A percentile compares a stretch with the other conserved stretches of the same genome.
Conservation (phyloP, 2,329 filamentous ascomycete species). For the Fusarium equiseti region DNA sequence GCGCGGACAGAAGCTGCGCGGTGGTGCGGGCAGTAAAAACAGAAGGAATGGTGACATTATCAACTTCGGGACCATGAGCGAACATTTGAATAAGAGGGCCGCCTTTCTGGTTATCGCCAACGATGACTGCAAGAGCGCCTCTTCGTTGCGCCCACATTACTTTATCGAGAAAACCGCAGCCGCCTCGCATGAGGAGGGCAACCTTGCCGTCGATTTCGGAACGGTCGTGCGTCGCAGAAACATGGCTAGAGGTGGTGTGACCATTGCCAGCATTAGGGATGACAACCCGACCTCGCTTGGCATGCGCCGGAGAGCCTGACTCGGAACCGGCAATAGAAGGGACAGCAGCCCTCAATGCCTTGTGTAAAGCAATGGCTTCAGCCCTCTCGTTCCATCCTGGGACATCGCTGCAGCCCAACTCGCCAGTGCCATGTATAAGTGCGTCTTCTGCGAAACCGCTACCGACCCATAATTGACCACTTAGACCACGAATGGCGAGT, state of each 20-base stretch:
- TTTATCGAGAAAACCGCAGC: constrained; percentile 96
- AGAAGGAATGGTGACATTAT: constrained; percentile 92
- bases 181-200: constrained; percentile 89
- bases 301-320: constrained; percentile 38
- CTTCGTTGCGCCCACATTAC: constrained; percentile 96
- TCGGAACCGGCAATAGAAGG: constrained; percentile 38
- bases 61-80: constrained; percentile 89
- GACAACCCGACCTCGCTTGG: constrained; percentile 51
- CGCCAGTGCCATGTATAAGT: constrained; percentile 75
- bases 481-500: constrained; percentile 80
- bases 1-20: constrained; percentile 88
- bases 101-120: constrained; percentile 91
- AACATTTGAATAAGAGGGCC: constrained; percentile 97
- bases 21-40: constrained; percentile 96
- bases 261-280: constrained; percentile 50
- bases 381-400: constrained; percentile 83
- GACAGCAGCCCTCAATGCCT: constrained; percentile 51
- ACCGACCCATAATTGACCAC: constrained; percentile 92
- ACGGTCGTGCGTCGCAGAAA: constrained; percentile 89
- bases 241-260: constrained; percentile 68
- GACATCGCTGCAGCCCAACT: constrained; percentile 94
- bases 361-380: constrained; percentile 59
- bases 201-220: constrained; percentile 95
- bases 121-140: constrained; percentile 89
- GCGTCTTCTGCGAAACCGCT: constrained; percentile 89